Conservation (phyloP, 805 yeast genomes). For the Kluyveromyces nonfermentans region DNA sequence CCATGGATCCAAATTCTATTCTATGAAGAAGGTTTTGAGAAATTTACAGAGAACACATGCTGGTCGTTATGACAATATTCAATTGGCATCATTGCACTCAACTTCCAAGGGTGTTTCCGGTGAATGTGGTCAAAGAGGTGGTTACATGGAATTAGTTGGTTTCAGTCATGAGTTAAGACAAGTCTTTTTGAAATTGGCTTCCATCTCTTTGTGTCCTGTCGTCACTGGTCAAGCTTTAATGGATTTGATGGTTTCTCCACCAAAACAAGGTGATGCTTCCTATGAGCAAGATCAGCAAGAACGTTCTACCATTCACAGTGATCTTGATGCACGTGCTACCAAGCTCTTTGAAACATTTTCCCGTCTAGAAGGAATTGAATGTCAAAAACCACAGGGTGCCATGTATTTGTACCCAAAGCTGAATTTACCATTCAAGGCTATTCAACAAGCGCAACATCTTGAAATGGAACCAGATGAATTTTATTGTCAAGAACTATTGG, state of each 20-base stretch:
- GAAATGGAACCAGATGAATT: constrained; percentile 72
- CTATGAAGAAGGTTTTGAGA: constrained; percentile 72
- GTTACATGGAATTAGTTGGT: constrained; percentile 91
- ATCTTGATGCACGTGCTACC: constrained; percentile 55
- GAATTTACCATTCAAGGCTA: constrained; percentile 53
- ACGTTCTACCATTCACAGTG: constrained; percentile 48
- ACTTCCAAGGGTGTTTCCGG: constrained; percentile 96
- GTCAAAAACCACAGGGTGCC: constrained; percentile 93
- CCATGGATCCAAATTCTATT: constrained; percentile 60
- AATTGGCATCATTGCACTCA: constrained; percentile 91
- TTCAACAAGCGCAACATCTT: constrained; percentile 46
- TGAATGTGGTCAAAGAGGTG: constrained; percentile 99
- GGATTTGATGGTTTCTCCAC: constrained; percentile 92
- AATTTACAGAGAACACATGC: constrained; percentile 48
- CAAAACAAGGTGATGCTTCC: constrained; percentile 66
- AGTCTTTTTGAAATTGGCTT: constrained; percentile 73
- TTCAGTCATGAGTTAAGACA: constrained; percentile 61
- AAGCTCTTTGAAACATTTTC: constrained; percentile 61
- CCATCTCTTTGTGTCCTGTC: constrained; percentile 87
- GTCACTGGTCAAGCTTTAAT: constrained; percentile 91
- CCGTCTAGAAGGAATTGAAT: constrained; percentile 69
- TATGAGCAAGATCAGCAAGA: constrained; percentile 59
- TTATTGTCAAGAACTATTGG: constrained; percentile 77
- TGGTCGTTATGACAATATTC: constrained; percentile 59
- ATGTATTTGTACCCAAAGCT: constrained; percentile 92